Percentiles rank a stretch among this genome's conserved stretches.
These are phyloP conservation scores for Candida xyloterini DNA, from an alignment of 805 yeast genomes.

Conservation along the genomic window DNA sequence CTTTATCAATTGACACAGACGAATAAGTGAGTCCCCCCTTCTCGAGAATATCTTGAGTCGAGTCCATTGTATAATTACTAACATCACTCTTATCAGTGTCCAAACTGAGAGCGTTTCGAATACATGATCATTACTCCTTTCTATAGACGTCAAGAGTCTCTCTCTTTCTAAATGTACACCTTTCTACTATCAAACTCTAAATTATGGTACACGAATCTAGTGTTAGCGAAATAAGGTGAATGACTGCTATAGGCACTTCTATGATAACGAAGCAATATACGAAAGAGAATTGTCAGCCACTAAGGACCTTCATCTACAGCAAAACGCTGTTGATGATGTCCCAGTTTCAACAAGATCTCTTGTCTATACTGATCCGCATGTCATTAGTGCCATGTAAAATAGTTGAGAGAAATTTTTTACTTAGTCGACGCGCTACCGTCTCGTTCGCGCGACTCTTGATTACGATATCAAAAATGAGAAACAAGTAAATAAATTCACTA, in stretches of 20 bases:
- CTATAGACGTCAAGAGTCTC: slow-evolving; percentile 1
- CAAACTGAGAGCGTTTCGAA: slow-evolving; percentile 4
- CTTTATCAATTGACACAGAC: slow-evolving; percentile 38
- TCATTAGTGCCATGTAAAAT: slow-evolving; percentile 2
- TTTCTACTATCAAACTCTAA: slow-evolving; percentile 40
- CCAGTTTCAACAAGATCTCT: background rate
- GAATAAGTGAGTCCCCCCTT: slow-evolving; percentile 15
- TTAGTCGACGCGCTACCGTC: background rate
- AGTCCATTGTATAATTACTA: slow-evolving; percentile 9
- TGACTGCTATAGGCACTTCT: slow-evolving; percentile 20
- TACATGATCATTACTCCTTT: background rate
- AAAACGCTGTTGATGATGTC: slow-evolving; percentile 6
- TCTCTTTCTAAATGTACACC: slow-evolving; percentile 29
- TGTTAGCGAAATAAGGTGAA: slow-evolving; percentile 39
- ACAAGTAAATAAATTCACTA: background rate
- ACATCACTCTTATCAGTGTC: slow-evolving; percentile 2
- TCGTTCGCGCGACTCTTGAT: background rate
- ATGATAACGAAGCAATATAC: slow-evolving; percentile 7
- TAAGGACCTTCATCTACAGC: background rate
- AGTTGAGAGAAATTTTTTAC: background rate
- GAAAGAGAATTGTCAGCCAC: slow-evolving; percentile 3
- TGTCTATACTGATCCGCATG: slow-evolving; percentile 6
- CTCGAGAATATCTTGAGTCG: background rate
- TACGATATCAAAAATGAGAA: background rate
- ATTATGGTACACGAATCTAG: slow-evolving; percentile 32